Percentiles rank a stretch among this genome's conserved stretches.
Evolutionary conservation across 257 asterid species (phyloP).

Genomic region (Solanum etuberosum): DNA sequence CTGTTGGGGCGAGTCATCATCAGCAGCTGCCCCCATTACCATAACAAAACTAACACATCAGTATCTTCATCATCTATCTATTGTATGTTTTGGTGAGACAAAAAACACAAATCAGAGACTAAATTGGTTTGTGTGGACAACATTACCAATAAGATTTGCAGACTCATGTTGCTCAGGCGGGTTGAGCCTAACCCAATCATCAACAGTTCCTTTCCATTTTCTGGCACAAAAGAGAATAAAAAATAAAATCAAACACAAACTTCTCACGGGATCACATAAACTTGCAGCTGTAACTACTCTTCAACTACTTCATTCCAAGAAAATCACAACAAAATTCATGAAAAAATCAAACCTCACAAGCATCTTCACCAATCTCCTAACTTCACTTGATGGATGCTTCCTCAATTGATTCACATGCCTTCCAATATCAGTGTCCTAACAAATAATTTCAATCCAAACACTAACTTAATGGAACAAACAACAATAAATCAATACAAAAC

Average conservation of each 20-base stretch:
- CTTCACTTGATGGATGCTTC: slow-evolving; percentile 74
- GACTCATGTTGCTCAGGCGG: slow-evolving; percentile 36
- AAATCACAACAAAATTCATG: neutral
- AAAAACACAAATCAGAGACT: neutral
- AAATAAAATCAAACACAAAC: neutral
- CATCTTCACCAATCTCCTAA: slow-evolving; percentile 75
- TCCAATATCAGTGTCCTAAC: slow-evolving; percentile 84
- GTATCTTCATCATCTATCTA: neutral
- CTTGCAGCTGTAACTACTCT: neutral
- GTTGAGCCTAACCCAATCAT: slow-evolving; percentile 83
- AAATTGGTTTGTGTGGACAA: neutral
- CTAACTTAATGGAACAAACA: neutral
- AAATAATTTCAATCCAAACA: neutral
- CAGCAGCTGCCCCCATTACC: slow-evolving; percentile 62
- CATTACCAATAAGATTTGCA: slow-evolving; percentile 55
- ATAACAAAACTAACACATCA: slow-evolving; percentile 12
- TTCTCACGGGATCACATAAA: neutral
- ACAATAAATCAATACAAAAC: neutral
- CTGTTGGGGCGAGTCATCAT: slow-evolving; percentile 96
- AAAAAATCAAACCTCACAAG: slow-evolving; percentile 58
- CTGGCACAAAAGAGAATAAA: slow-evolving; percentile 24
- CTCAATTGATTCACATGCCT: slow-evolving; percentile 76
- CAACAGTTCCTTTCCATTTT: slow-evolving; percentile 92
- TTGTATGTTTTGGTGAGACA: neutral
- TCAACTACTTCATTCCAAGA: neutral